A percentile compares a stretch with the other conserved stretches of the same genome.
Evolutionary conservation across 164 flowering plant genomes (phyloP).

Genomic region (Paratinospora sagittata): DNA sequence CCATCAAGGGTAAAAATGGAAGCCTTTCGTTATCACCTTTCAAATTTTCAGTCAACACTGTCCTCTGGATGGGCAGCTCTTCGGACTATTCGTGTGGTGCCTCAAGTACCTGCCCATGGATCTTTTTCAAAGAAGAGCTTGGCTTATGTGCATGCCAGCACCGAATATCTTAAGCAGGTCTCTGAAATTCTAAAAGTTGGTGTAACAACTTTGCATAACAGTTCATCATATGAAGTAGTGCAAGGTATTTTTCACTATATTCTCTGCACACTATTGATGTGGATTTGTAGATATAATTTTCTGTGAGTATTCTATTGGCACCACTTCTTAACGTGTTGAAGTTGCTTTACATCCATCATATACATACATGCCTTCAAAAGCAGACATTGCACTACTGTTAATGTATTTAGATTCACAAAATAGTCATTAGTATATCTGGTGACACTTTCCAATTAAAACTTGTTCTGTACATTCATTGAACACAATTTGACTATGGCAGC

Average conservation of each 20-base stretch:
- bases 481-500: background rate
- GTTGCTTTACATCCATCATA: background rate
- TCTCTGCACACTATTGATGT: background rate
- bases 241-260: conserved; percentile 48
- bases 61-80: conserved; percentile 76
- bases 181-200: conserved; percentile 79
- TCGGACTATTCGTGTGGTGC: conserved; percentile 42
- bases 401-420: background rate
- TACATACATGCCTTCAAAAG: background rate
- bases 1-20: conserved; percentile 44
- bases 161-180: conserved; percentile 75
- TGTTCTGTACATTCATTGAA: background rate
- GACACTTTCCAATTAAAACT: background rate
- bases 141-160: conserved; percentile 73
- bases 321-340: background rate
- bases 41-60: conserved; percentile 44
- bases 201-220: conserved; percentile 56
- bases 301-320: conserved; percentile 1
- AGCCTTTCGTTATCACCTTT: conserved; percentile 34
- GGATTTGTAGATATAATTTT: background rate
- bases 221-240: conserved; percentile 63
- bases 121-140: conserved; percentile 73
- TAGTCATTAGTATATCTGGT: background rate
- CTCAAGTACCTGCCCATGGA: conserved; percentile 46
- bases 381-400: background rate